Evolutionary conservation across 1,284 basidiomycete species (phyloP).

Genomic region (Chiua sp.): DNA sequence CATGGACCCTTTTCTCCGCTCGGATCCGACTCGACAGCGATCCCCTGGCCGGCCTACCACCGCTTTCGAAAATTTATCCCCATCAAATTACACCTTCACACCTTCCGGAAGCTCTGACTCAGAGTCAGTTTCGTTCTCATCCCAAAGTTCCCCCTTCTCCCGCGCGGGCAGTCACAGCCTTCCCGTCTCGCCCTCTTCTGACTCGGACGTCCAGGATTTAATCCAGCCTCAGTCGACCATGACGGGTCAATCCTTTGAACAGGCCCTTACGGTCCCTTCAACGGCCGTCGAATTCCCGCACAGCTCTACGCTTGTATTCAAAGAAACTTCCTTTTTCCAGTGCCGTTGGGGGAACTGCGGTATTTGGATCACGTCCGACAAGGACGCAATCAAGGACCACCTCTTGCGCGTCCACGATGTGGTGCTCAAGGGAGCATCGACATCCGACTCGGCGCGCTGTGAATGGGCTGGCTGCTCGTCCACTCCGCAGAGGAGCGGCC

Average conservation of each 20-base stretch:
- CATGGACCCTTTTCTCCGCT: neutral
- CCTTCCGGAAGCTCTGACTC: neutral
- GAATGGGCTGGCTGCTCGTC: conserved; percentile 19
- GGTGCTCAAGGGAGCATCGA: neutral
- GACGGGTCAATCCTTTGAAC: neutral
- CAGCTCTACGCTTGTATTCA: neutral
- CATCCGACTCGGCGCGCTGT: conserved; percentile 1
- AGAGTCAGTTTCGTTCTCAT: neutral
- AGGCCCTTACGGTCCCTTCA: conserved; percentile 13
- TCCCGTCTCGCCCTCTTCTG: neutral
- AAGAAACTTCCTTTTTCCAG: conserved; percentile 17
- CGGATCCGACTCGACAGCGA: neutral
- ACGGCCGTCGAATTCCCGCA: conserved; percentile 15
- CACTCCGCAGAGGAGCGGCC: conserved; percentile 1
- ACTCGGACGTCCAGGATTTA: neutral
- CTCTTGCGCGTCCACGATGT: conserved; percentile 18
- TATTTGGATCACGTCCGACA: conserved; percentile 23
- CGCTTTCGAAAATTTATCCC: neutral
- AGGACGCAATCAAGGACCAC: conserved; percentile 21
- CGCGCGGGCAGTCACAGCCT: neutral
- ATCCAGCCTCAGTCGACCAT: neutral
- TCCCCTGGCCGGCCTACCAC: neutral
- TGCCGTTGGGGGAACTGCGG: conserved; percentile 25
- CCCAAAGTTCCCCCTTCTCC: neutral
- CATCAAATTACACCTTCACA: neutral